phyloP scores from a whole-genome alignment of 73 alveolate species.

The Durusdinium trenchii region DNA sequence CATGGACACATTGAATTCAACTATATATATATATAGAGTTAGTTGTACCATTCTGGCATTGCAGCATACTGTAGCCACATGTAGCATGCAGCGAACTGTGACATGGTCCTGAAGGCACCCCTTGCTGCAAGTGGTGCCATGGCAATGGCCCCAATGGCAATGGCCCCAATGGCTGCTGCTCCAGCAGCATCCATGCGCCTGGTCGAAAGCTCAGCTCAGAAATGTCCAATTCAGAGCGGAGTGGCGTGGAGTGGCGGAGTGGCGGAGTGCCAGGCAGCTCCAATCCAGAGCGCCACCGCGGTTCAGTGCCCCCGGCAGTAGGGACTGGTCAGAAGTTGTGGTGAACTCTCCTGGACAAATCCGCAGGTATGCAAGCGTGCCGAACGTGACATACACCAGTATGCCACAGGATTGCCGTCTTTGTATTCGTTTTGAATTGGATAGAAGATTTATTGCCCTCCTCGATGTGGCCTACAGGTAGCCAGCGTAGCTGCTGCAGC shows the following conservation, averaged over 20 bases:
- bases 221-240: not conserved
- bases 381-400: no score
- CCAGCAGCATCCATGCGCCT: constrained; percentile 6
- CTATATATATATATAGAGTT: not conserved
- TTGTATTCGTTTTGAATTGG: no score
- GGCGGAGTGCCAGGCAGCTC: constrained; percentile 32
- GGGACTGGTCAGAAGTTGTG: no score
- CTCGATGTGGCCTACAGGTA: no score
- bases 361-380: no score
- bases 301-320: not conserved
- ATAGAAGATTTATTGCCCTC: no score
- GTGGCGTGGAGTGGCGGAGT: not conserved
- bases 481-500: no score
- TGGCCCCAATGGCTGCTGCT: not conserved
- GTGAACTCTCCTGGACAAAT: no score
- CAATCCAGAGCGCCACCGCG: constrained; percentile 14
- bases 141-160: not conserved
- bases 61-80: no score
- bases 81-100: not conserved
- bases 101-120: not conserved
- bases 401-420: no score
- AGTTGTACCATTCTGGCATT: not conserved
- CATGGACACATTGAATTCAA: no score
- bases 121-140: constrained; percentile 27
- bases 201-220: constrained; percentile 21